A percentile compares a stretch with the other conserved stretches of the same genome.
Conservation (phyloP, 75 land plant genomes). For the Ceratopteris richardii region DNA sequence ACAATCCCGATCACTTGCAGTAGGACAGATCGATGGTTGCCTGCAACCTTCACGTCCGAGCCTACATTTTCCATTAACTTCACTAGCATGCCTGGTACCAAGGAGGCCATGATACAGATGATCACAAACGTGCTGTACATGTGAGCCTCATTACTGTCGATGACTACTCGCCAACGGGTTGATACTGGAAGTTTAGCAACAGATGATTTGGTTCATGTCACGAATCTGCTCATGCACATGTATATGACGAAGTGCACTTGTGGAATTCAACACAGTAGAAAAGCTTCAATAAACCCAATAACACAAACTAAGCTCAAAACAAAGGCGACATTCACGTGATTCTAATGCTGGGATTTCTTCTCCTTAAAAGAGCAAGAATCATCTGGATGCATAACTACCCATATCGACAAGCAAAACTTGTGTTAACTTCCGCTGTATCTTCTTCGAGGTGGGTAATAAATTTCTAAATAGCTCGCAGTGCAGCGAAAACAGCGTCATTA, state of each 20-base stretch:
- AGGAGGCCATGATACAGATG: constrained; percentile 10
- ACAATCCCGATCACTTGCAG: constrained; percentile 41
- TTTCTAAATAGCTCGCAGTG: too few species aligned
- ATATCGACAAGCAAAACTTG: too few species aligned
- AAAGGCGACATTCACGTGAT: too few species aligned
- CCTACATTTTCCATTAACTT: constrained; percentile 28
- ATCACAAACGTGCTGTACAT: not conserved
- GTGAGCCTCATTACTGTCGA: not conserved
- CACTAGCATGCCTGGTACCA: constrained; percentile 28
- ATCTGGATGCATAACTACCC: too few species aligned
- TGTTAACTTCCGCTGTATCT: too few species aligned
- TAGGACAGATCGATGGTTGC: constrained; percentile 25
- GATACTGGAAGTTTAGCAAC: too few species aligned
- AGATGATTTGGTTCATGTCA: not conserved
- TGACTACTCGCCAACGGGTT: too few species aligned
- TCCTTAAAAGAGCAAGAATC: not conserved
- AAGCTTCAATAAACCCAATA: not conserved
- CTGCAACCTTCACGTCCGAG: constrained; percentile 19
- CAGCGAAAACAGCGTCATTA: not conserved
- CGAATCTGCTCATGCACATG: not conserved
- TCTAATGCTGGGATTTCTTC: too few species aligned
- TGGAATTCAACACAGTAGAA: too few species aligned
- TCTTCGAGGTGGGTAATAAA: too few species aligned
- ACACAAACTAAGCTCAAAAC: too few species aligned
- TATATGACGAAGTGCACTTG: too few species aligned